phyloP scores from a whole-genome alignment of 2,329 filamentous ascomycete genomes.

The Phialophora verrucosa region DNA sequence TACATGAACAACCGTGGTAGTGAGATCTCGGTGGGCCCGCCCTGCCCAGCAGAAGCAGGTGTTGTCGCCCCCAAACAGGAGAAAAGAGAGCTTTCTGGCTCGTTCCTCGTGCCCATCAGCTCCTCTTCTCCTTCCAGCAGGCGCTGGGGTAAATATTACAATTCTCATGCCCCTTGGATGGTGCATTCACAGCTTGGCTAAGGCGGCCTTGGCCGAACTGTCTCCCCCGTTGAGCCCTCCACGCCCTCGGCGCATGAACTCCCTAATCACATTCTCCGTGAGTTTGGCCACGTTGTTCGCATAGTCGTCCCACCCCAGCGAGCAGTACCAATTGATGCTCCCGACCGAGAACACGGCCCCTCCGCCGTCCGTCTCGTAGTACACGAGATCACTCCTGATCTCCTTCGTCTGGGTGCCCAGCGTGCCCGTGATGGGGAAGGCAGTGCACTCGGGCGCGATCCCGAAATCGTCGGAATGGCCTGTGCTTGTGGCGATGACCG shows the following conservation, averaged over 20 bases:
- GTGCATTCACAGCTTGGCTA: background rate
- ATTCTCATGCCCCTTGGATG: background rate
- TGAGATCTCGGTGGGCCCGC: no score
- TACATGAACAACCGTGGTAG: no score
- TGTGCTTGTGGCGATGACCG: slow-evolving; percentile 41
- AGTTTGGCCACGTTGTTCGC: slow-evolving; percentile 41
- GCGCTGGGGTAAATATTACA: background rate
- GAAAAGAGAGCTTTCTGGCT: no score
- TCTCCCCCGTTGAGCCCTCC: background rate
- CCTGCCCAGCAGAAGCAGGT: no score
- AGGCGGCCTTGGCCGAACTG: no score
- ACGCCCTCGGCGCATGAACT: slow-evolving; percentile 33
- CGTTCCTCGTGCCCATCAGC: background rate
- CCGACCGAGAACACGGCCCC: slow-evolving; percentile 41
- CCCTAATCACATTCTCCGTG: slow-evolving; percentile 39
- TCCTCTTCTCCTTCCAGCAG: background rate
- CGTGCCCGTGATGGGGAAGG: slow-evolving; percentile 39
- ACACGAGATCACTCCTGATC: slow-evolving; percentile 39
- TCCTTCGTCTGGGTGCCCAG: slow-evolving; percentile 36
- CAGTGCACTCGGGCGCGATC: slow-evolving; percentile 26
- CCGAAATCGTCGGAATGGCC: slow-evolving; percentile 37
- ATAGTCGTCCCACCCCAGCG: slow-evolving; percentile 40
- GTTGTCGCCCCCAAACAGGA: no score
- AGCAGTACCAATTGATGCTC: slow-evolving; percentile 42
- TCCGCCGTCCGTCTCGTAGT: slow-evolving; percentile 39